Evolutionary conservation across 371 early-diverging fungal species (phyloP).

Genomic region (Lichtheimia hyalospora): DNA sequence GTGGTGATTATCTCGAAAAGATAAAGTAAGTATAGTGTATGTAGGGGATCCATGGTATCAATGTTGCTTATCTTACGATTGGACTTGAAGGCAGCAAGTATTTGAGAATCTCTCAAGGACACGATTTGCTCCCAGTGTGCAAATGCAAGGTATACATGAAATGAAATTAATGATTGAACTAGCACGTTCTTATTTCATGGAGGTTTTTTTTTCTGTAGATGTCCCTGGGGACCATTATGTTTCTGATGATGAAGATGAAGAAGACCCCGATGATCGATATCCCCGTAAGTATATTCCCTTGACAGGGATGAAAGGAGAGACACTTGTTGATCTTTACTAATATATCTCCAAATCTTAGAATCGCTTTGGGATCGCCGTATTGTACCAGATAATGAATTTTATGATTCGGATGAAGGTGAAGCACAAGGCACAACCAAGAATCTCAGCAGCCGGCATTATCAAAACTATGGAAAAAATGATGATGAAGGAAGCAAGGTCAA

Average conservation of each 20-base stretch:
- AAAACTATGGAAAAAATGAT: constrained; percentile 24
- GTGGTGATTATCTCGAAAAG: constrained; percentile 79
- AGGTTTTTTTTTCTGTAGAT: constrained; percentile 18
- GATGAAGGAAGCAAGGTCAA: constrained; percentile 17
- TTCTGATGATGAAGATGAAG: constrained; percentile 56
- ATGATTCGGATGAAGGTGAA: constrained; percentile 74
- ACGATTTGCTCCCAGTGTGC: constrained; percentile 74
- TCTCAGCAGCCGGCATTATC: constrained; percentile 27
- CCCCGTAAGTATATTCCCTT: constrained; percentile 32
- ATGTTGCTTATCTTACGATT: background rate
- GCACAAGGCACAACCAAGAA: constrained; percentile 28
- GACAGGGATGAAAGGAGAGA: background rate
- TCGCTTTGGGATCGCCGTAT: constrained; percentile 59
- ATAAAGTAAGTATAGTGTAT: constrained; percentile 42
- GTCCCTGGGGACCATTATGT: constrained; percentile 44
- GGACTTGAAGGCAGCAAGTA: constrained; percentile 33
- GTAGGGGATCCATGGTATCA: background rate
- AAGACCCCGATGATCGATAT: constrained; percentile 51
- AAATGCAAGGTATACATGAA: constrained; percentile 45
- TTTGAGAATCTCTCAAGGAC: constrained; percentile 80
- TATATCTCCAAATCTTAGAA: constrained; percentile 22
- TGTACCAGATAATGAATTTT: constrained; percentile 65
- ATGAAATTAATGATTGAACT: background rate
- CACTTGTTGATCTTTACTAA: too few relatives aligned
- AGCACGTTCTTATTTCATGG: constrained; percentile 32